phyloP scores from a whole-genome alignment of 2,329 filamentous ascomycete species.

The Diaporthe ilicicola region DNA sequence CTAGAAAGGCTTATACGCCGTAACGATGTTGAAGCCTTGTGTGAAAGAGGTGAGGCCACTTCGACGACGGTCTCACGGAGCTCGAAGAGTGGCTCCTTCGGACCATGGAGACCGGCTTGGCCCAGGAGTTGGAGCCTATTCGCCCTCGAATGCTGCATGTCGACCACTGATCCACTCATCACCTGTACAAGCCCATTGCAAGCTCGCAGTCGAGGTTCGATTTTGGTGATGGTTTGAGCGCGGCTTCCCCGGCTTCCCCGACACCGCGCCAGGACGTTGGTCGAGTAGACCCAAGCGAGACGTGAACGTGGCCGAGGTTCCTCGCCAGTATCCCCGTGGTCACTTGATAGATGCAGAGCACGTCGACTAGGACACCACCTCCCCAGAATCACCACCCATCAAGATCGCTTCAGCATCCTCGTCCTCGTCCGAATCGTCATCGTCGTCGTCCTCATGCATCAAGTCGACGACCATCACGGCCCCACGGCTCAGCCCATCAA shows the following conservation, averaged over 20 bases:
- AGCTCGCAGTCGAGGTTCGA: neutral
- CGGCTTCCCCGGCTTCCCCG: neutral
- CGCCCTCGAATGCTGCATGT: no score
- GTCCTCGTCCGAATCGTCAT: conserved; percentile 29
- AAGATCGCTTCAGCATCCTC: conserved; percentile 33
- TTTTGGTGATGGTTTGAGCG: neutral
- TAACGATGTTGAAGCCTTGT: neutral
- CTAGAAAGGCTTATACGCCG: neutral
- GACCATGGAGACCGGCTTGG: neutral
- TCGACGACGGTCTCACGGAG: neutral
- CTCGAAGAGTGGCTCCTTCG: neutral
- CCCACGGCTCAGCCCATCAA: conserved; percentile 36
- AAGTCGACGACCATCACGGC: conserved; percentile 37
- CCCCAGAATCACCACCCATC: conserved; percentile 20
- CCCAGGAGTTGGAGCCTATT: neutral
- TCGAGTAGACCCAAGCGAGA: neutral
- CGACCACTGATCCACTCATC: neutral
- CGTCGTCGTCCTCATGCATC: conserved; percentile 34
- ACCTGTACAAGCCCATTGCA: no score
- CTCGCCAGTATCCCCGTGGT: neutral
- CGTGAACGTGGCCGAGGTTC: neutral
- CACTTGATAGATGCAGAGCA: neutral
- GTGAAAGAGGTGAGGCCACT: neutral
- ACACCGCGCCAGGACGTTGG: neutral
- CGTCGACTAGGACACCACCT: neutral